Evolutionary conservation across 768 basidiomycete genomes (phyloP).

Genomic region (Kwoniella sp.): DNA sequence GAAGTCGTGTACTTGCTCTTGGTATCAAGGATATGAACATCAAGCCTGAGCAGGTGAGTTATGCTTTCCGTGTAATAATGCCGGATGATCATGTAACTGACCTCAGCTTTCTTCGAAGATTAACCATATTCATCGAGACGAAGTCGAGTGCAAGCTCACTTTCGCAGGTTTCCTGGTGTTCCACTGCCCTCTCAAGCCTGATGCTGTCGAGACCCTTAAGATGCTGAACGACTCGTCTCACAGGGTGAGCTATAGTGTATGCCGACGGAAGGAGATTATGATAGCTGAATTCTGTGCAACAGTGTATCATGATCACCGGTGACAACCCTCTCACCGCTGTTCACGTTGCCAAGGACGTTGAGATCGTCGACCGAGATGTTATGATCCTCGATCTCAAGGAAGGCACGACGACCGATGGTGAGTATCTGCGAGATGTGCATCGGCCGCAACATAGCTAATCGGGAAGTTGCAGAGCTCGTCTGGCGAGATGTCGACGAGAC

Average conservation of each 20-base stretch:
- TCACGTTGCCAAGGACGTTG: constrained; percentile 93
- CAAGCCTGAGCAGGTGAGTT: constrained; percentile 69
- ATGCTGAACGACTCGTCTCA: constrained; percentile 97
- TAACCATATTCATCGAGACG: constrained; percentile 78
- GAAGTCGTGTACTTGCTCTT: constrained; percentile 89
- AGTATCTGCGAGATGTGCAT: too few species aligned
- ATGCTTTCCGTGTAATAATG: neutral
- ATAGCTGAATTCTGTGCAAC: neutral
- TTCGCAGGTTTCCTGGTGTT: constrained; percentile 99
- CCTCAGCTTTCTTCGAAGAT: constrained; percentile 62
- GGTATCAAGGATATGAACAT: constrained; percentile 84
- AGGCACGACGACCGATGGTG: constrained; percentile 70
- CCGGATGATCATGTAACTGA: neutral
- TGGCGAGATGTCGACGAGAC: constrained; percentile 95
- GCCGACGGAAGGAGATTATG: neutral
- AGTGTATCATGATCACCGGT: constrained; percentile 99
- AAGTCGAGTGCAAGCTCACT: constrained; percentile 72
- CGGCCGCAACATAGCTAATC: too few species aligned
- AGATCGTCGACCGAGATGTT: constrained; percentile 93
- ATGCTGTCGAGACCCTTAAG: constrained; percentile 85
- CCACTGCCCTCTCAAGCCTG: constrained; percentile 93
- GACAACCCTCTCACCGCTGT: constrained; percentile 97
- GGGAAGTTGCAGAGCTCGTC: constrained; percentile 78
- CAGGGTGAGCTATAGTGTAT: constrained; percentile 66
- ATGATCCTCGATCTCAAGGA: constrained; percentile 89